phyloP scores from a whole-genome alignment of 208 protist genomes.

The Porcisia hertigi region DNA sequence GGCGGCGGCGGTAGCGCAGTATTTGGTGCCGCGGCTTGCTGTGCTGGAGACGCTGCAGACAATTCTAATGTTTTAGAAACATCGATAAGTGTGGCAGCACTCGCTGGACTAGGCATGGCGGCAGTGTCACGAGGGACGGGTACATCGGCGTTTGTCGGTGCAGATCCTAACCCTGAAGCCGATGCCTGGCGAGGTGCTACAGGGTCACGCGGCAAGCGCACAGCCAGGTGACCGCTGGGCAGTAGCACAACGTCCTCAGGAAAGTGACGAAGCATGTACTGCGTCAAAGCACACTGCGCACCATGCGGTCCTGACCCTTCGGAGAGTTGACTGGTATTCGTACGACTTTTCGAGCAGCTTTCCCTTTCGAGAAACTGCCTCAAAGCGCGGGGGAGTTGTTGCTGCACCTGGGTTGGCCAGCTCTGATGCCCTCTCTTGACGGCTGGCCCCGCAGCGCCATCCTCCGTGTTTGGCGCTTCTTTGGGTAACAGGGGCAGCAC shows the following conservation, averaged over 20 bases:
- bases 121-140: neutral
- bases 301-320: neutral
- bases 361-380: constrained; percentile 8
- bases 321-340: neutral
- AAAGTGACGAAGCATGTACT: constrained; percentile 25
- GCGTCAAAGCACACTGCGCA: neutral
- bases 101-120: neutral
- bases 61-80: neutral
- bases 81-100: neutral
- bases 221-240: constrained; percentile 19
- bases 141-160: neutral
- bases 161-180: neutral
- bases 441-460: neutral
- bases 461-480: neutral
- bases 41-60: neutral
- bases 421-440: neutral
- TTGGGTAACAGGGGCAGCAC: constrained; percentile 46
- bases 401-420: neutral
- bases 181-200: neutral
- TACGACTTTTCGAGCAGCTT: neutral
- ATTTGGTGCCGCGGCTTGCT: neutral
- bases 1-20: neutral
- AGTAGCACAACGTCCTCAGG: constrained; percentile 27
- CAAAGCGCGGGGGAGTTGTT: constrained; percentile 8
- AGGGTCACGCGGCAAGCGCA: neutral